Evolutionary conservation across 169 alveolate species (phyloP).

Genomic region (Plasmodium gallinaceum): DNA sequence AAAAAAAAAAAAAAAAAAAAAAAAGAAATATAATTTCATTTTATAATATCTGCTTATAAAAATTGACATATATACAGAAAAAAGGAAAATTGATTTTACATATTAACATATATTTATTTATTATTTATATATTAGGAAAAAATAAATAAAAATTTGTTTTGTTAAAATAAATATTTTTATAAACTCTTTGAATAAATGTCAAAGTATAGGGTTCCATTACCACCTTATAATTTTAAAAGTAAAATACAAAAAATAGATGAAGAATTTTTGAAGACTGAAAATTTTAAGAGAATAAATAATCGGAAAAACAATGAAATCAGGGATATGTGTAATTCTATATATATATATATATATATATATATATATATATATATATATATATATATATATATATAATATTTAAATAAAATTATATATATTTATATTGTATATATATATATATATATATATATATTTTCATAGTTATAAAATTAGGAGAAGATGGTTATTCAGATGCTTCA

Average conservation of each 20-base stretch:
- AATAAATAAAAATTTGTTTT: too few species aligned
- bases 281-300: slow-evolving; percentile 52
- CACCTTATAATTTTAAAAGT: slow-evolving; percentile 58
- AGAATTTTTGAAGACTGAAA: slow-evolving; percentile 45
- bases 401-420: background rate
- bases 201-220: slow-evolving; percentile 51
- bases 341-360: background rate
- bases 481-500: slow-evolving; percentile 65
- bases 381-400: background rate
- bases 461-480: slow-evolving; percentile 69
- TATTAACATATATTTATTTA: too few species aligned
- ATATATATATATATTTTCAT: background rate
- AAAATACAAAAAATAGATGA: slow-evolving; percentile 58
- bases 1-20: too few species aligned
- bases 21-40: too few species aligned
- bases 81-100: too few species aligned
- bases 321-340: slow-evolving; percentile 61
- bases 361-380: slow-evolving; percentile 1
- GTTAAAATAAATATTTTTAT: background rate
- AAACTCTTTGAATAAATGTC: slow-evolving; percentile 30
- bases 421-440: background rate
- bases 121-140: too few species aligned
- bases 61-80: too few species aligned
- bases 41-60: too few species aligned
- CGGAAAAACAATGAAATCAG: slow-evolving; percentile 66